Base-by-base conservation (phyloP, 1,139 yeast species). In the Candida tropicalis region DNA sequence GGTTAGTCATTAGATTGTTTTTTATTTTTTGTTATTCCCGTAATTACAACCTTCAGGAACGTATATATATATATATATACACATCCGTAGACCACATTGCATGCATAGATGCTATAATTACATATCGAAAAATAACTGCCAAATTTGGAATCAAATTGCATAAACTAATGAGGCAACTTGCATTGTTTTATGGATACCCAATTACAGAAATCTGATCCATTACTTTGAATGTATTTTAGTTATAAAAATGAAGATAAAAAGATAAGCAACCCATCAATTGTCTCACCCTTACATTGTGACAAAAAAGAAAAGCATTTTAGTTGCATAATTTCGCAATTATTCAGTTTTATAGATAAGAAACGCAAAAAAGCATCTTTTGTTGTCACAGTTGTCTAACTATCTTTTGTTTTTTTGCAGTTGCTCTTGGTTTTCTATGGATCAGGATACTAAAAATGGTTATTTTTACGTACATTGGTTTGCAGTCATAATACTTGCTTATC, bases 151-250 rank as follows among this genome's bases (percentile, higher is more conserved):
- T 29, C 10, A n/a, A 16, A 11, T 16, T 29, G 34, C 34, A 29
- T 29, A 6, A 20, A 20, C 6, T 20, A 20, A 20, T 6, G 8
- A 6, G 8, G 2, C 23, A 20, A 6, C 23, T 20, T 20, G 23
- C 8, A 4, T 20, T 6, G 6, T 6, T 20, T 20, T 11, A 29
- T 16, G 3, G 20, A 13, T 18, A 18, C 17, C 35, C 35, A 31
- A 13, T 31, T 31, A 31, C 13, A 31, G 35, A 31, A 31, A 20
- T 17, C 24, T 31, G 35, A 31, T 31, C 35, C 35, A 18, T 17
- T 29, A 10, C 16, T 6, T 16, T 29, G 9, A 13, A 13, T n/a
- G n/a, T n/a, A n/a, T 20, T 3, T 20, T 20, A 6, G 23, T 20
- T 3, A 9, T 9, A 20, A 6, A 6, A 20, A 6, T 6, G 23